Base-by-base conservation (phyloP, 2,329 filamentous ascomycete species). In the Ophiostoma triangulosporum region DNA sequence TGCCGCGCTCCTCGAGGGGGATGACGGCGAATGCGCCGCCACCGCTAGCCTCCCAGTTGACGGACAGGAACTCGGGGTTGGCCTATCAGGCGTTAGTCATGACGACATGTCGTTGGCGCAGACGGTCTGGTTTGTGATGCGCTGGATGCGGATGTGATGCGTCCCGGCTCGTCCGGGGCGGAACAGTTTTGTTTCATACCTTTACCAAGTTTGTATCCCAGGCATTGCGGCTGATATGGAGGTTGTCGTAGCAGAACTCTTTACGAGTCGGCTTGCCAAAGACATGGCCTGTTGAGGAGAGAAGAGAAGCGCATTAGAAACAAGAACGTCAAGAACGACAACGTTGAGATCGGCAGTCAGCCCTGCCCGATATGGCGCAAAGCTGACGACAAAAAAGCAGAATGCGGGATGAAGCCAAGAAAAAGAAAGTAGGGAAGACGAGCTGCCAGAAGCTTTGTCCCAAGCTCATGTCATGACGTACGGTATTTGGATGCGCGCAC, bases 181-280 rank as follows among this genome's bases (percentile, higher is more conserved):
- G 5, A 45, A 20, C 22, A 45, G 20, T 8, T 6, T 2, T 7
- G 7, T 11, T 14, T 33, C 76, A 68, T 69, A 94, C 89, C 84
- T 97, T 97, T 73, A 97, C 80, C 65, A 98, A 75, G 73, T 98
- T 98, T 64, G 90, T 96, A 70, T 98, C 93, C 93, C 93, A 98
- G 54, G 93, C 93, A 82, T 98, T 98, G 71, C 86, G 88, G 65
- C 89, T 96, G 70, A 98, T 88, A 68, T 88, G 88, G 62, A 98
- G 75, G 70, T 97, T 97, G 71, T 98, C 93, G 73, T 97, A 98
- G 76, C 90, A 96, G 78, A 88, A 87, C 69, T 98, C 93, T 80
- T 95, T 96, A 71, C 88, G 84, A 61, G 90, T 94, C 58, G 88
- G 74, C 73, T 94, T 93, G 68, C 93, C 93, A 75, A 96, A 98